A percentile compares a stretch with the other conserved stretches of the same genome.
Conservation (phyloP, 1,284 basidiomycete species). For the Anthracocystis setariae region DNA sequence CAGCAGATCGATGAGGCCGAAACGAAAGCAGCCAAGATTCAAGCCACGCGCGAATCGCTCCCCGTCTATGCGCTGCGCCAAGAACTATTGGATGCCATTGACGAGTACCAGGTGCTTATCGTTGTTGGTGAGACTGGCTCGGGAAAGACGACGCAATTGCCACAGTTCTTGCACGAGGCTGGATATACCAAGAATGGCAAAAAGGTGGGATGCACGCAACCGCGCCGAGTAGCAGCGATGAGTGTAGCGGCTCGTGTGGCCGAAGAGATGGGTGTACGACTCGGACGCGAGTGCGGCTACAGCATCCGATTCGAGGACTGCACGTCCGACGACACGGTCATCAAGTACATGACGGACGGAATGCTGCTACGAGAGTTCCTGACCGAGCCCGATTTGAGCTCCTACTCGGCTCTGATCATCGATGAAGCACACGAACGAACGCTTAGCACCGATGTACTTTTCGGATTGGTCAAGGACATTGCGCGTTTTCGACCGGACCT, state of each 20-base stretch:
- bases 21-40: conserved; percentile 68
- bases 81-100: conserved; percentile 79
- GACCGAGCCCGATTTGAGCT: conserved; percentile 62
- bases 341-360: conserved; percentile 68
- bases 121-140: conserved; percentile 76
- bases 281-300: conserved; percentile 97
- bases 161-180: conserved; percentile 97
- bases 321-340: conserved; percentile 81
- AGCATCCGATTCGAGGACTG: conserved; percentile 97
- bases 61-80: conserved; percentile 64
- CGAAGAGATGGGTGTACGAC: conserved; percentile 95
- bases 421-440: conserved; percentile 67
- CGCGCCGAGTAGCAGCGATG: conserved; percentile 98
- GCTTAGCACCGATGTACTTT: conserved; percentile 65
- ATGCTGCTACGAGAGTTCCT: conserved; percentile 68
- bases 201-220: conserved; percentile 97
- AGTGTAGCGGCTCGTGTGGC: conserved; percentile 98
- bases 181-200: conserved; percentile 86
- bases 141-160: conserved; percentile 97
- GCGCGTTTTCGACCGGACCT: conserved; percentile 65
- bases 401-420: conserved; percentile 65
- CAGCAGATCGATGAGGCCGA: conserved; percentile 92
- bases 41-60: conserved; percentile 61
- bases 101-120: conserved; percentile 78
- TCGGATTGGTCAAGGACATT: conserved; percentile 67